These are phyloP conservation scores for Tubosaeta sp. DNA, from an alignment of 768 basidiomycete genomes.

Conservation along the genomic window DNA sequence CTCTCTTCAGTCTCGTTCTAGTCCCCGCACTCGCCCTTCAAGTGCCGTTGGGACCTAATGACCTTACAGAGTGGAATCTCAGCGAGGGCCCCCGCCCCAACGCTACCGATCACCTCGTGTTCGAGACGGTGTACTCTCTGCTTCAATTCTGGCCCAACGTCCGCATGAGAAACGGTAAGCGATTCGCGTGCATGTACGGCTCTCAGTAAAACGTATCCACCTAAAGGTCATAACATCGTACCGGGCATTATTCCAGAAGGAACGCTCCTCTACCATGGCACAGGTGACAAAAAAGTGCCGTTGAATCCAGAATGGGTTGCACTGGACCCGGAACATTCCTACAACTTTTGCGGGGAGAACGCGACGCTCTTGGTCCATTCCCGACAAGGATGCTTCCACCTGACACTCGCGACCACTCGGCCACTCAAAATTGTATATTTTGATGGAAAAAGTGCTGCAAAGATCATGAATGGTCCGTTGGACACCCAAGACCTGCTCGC, in stretches of 20 bases:
- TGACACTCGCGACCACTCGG: constrained; percentile 12
- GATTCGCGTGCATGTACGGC: not conserved
- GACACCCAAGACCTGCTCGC: constrained; percentile 35
- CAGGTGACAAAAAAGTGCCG: constrained; percentile 17
- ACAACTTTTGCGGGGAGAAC: constrained; percentile 32
- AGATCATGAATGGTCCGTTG: constrained; percentile 28
- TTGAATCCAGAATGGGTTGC: constrained; percentile 28
- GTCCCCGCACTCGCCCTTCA: not conserved
- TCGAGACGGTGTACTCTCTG: constrained; percentile 12
- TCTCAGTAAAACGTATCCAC: not conserved
- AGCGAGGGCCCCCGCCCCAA: constrained; percentile 21
- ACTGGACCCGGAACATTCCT: constrained; percentile 32
- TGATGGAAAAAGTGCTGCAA: constrained; percentile 32
- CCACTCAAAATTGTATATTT: constrained; percentile 32
- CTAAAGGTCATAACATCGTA: constrained; percentile 30
- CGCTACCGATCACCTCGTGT: constrained; percentile 32
- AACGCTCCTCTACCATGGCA: constrained; percentile 31
- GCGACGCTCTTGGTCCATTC: not conserved
- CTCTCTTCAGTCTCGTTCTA: not conserved
- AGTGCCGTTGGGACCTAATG: not conserved
- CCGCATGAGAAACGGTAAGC: constrained; percentile 29
- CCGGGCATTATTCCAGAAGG: constrained; percentile 29
- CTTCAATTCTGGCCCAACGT: constrained; percentile 23
- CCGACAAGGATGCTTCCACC: constrained; percentile 17
- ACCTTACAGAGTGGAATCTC: constrained; percentile 16